A percentile compares a stretch with the other conserved stretches of the same genome.
Evolutionary conservation across 352 stramenopile species (phyloP).

Genomic region (Elongisporangium senticosum): DNA sequence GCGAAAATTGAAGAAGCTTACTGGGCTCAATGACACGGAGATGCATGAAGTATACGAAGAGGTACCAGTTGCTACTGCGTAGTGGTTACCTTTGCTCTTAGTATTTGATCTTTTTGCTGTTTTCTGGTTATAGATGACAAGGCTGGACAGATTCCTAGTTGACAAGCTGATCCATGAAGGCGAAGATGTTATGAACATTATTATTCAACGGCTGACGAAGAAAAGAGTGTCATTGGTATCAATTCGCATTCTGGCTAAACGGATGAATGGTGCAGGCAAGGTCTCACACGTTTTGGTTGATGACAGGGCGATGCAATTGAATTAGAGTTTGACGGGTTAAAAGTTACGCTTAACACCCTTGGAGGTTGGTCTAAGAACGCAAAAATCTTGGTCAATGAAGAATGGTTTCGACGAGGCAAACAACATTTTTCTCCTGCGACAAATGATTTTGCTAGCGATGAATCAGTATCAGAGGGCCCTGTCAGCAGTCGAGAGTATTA

Average conservation of each 20-base stretch:
- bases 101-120: background rate
- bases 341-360: background rate
- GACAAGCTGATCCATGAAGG: constrained; percentile 48
- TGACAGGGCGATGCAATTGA: constrained; percentile 24
- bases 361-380: background rate
- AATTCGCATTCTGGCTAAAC: background rate
- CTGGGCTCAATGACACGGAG: constrained; percentile 15
- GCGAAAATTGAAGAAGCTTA: constrained; percentile 15
- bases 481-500: background rate
- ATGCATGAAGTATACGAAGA: constrained; percentile 22
- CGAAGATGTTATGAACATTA: constrained; percentile 69
- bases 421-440: background rate
- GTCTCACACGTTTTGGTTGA: background rate
- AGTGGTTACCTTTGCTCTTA: background rate
- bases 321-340: constrained; percentile 23
- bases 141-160: constrained; percentile 38
- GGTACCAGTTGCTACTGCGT: constrained; percentile 9
- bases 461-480: background rate
- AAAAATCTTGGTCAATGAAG: background rate
- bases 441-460: background rate
- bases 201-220: constrained; percentile 36
- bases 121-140: constrained; percentile 19
- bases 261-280: background rate
- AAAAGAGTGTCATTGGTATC: constrained; percentile 38
- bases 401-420: background rate